Evolutionary conservation across 2,329 filamentous ascomycete genomes (phyloP).

Genomic region (Chrysoporthe puriensis): DNA sequence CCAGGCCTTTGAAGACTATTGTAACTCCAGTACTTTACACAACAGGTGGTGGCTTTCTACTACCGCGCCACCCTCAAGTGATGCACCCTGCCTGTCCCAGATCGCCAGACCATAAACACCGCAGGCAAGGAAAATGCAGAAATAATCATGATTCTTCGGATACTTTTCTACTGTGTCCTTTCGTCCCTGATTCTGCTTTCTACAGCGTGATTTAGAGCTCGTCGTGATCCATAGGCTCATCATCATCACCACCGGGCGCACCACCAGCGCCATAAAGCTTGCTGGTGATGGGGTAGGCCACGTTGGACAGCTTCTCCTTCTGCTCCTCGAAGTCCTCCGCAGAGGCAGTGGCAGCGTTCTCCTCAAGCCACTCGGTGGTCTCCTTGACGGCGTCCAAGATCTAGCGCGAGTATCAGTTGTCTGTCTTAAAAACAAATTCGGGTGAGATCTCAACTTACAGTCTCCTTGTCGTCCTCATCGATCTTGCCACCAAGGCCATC

Average conservation of each 20-base stretch:
- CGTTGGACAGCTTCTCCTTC: conserved; percentile 97
- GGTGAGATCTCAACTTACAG: conserved; percentile 57
- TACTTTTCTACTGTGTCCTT: conserved; percentile 23
- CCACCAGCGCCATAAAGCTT: conserved; percentile 82
- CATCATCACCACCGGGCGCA: conserved; percentile 68
- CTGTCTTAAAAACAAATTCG: conserved; percentile 1
- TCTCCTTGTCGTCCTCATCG: conserved; percentile 97
- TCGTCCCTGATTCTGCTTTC: neutral
- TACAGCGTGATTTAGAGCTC: conserved; percentile 66
- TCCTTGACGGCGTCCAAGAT: conserved; percentile 97
- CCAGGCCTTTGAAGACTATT: conserved; percentile 16
- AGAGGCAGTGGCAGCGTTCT: conserved; percentile 83
- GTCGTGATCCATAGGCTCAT: conserved; percentile 72
- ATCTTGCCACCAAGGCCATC: conserved; percentile 98
- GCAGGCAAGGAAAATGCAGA: conserved; percentile 21
- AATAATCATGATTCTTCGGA: conserved; percentile 25
- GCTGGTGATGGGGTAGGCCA: conserved; percentile 98
- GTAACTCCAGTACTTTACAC: conserved; percentile 26
- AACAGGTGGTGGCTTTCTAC: conserved; percentile 23
- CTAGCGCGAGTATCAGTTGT: conserved; percentile 48
- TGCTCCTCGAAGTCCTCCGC: conserved; percentile 99
- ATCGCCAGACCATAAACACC: conserved; percentile 24
- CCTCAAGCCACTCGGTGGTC: conserved; percentile 92
- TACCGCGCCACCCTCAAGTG: conserved; percentile 8
- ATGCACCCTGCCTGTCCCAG: conserved; percentile 22